Conservation (phyloP, 768 basidiomycete genomes). For the Suillus weaverae region DNA sequence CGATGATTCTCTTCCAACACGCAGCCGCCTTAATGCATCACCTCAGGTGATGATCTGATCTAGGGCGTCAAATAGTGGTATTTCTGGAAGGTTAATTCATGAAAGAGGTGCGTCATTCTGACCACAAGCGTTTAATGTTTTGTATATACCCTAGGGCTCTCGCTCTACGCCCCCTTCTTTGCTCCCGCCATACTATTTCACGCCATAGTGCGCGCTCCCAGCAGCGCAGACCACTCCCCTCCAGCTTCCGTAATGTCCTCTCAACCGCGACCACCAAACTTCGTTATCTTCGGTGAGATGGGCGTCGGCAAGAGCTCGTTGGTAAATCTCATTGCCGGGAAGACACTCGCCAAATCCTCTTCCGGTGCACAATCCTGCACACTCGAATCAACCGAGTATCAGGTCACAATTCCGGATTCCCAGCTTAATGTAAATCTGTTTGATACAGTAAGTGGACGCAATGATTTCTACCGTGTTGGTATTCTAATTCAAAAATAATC, state of each 20-base stretch:
- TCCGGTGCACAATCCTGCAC: constrained; percentile 5
- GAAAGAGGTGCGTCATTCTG: not conserved
- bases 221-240: not conserved
- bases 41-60: not conserved
- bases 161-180: not conserved
- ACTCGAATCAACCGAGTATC: constrained; percentile 1
- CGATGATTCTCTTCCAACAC: not conserved
- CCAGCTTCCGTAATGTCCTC: not conserved
- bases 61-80: not conserved
- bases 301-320: constrained; percentile 13
- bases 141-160: not conserved
- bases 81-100: not conserved
- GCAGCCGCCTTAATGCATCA: not conserved
- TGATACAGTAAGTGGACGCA: not conserved
- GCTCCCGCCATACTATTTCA: not conserved
- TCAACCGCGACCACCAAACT: not conserved
- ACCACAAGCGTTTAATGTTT: not conserved
- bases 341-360: constrained; percentile 3
- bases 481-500: not conserved
- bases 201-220: not conserved
- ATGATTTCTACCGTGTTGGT: not conserved
- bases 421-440: not conserved
- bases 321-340: constrained; percentile 12
- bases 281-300: constrained; percentile 14
- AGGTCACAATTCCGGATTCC: not conserved